Base-by-base conservation (phyloP, 495 filamentous ascomycete genomes). In the Umbilicaria muhlenbergii region DNA sequence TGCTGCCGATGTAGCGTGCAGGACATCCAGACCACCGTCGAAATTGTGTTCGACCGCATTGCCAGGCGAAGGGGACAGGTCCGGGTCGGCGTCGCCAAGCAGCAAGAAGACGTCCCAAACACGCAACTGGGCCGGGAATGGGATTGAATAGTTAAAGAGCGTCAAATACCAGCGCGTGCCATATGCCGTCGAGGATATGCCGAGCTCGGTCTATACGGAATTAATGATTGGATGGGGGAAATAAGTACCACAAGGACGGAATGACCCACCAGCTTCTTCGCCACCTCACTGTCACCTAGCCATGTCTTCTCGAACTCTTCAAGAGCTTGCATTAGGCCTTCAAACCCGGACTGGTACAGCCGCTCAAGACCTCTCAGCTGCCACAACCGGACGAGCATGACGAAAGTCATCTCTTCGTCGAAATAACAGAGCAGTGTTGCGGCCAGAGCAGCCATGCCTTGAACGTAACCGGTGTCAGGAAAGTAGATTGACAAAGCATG, bases 101-200 rank as follows among this genome's bases (percentile, higher is more conserved):
- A 99, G 78, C 83, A 99, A 87, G 63, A 99, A 96, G 1, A 93
- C 85, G 54, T 99, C 91, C 91, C 91, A 99, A 5, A 99, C 84
- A 38, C 91, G 80, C n/a, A 99, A 81, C 56, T 99, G 91, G 10
- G 92, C 92, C 0, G 85, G 74, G 54, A 96, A 99, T 2, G 91
- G 91, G 46, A 99, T 86, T 14, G 85, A 92, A 50, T 95, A 82
- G 62, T 95, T 95, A 70, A 99, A 99, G 5, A 99, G 72, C 2
- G 91, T 99, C 24, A 99, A 71, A 57, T 99, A 99, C 91, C 91
- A 99, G 21, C 87, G 69, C 0, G 89, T 95, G 28, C 87, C 92
- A 58, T 95, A 99, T 16, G 87, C 79, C 5, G 87, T 99, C 14
- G 87, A 75, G 35, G 81, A 73, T 49, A 99, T 91, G 38, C 70